A percentile compares a stretch with the other conserved stretches of the same genome.
These are phyloP conservation scores for Cruciata laevipes DNA, from an alignment of 257 asterid species.

Conservation along the genomic window DNA sequence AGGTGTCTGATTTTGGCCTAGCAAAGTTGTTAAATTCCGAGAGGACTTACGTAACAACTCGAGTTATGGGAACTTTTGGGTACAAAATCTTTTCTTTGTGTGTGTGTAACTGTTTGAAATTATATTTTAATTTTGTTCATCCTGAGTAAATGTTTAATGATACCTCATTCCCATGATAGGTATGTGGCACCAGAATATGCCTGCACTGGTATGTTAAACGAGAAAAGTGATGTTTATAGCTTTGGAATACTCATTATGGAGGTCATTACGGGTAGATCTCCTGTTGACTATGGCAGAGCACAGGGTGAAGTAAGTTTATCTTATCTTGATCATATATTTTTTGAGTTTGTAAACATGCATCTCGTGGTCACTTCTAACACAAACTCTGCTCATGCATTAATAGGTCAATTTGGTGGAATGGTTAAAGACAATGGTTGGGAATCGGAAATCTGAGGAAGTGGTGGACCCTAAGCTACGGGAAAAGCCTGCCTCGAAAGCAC, in stretches of 20 bases:
- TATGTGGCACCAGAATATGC: conserved; percentile 98
- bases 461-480: conserved; percentile 79
- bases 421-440: conserved; percentile 86
- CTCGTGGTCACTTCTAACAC: neutral
- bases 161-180: conserved; percentile 27
- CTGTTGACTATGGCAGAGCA: conserved; percentile 76
- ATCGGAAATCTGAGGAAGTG: conserved; percentile 84
- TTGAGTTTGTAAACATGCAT: neutral
- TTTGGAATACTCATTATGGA: conserved; percentile 93
- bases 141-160: neutral
- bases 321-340: neutral
- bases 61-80: conserved; percentile 99
- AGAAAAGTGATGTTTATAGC: conserved; percentile 89
- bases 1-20: conserved; percentile 90
- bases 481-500: conserved; percentile 66
- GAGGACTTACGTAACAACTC: conserved; percentile 70
- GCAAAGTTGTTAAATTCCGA: conserved; percentile 93
- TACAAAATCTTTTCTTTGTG: conserved; percentile 26
- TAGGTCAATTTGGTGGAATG: conserved; percentile 90
- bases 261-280: conserved; percentile 79
- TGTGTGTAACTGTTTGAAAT: neutral
- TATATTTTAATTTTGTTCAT: neutral
- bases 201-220: conserved; percentile 90
- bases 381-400: conserved; percentile 14
- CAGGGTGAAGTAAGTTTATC: conserved; percentile 63